Percentiles rank a stretch among this genome's conserved stretches.
phyloP scores from a whole-genome alignment of 306 rosid genomes.

The Inga leiocalycina region DNA sequence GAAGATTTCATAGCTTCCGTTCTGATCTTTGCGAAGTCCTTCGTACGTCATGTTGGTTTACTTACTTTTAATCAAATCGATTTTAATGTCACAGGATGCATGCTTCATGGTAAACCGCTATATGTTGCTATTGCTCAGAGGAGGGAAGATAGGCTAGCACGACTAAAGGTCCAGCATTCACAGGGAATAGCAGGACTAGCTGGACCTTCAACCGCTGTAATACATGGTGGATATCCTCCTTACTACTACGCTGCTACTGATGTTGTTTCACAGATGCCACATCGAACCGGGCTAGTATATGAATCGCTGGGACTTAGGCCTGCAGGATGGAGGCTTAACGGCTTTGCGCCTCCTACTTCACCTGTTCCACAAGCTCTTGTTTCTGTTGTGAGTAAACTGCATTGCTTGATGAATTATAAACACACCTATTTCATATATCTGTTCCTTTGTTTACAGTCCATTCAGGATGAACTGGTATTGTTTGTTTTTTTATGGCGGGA shows the following conservation, averaged over 20 bases:
- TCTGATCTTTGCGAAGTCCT: neutral
- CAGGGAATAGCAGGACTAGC: conserved; percentile 60
- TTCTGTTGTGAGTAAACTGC: conserved; percentile 56
- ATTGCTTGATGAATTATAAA: conserved; percentile 20
- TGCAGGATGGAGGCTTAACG: conserved; percentile 63
- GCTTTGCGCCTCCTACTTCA: conserved; percentile 57
- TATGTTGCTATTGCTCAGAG: conserved; percentile 88
- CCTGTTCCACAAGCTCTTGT: conserved; percentile 60
- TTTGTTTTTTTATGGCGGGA: neutral
- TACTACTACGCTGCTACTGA: conserved; percentile 66
- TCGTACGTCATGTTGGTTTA: neutral
- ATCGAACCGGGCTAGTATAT: conserved; percentile 62
- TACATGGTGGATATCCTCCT: conserved; percentile 80
- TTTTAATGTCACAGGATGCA: conserved; percentile 58
- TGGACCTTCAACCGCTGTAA: conserved; percentile 61
- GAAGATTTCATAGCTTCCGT: conserved; percentile 3
- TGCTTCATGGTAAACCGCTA: conserved; percentile 82
- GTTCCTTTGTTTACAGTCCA: conserved; percentile 3
- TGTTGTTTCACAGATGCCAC: conserved; percentile 59
- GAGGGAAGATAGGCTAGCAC: conserved; percentile 86
- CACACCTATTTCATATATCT: neutral
- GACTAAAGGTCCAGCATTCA: conserved; percentile 66
- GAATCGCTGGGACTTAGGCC: conserved; percentile 66
- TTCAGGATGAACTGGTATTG: neutral
- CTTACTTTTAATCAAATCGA: conserved; percentile 12